Base-by-base conservation (phyloP, 306 rosid species). In the Rosa rugosa region DNA sequence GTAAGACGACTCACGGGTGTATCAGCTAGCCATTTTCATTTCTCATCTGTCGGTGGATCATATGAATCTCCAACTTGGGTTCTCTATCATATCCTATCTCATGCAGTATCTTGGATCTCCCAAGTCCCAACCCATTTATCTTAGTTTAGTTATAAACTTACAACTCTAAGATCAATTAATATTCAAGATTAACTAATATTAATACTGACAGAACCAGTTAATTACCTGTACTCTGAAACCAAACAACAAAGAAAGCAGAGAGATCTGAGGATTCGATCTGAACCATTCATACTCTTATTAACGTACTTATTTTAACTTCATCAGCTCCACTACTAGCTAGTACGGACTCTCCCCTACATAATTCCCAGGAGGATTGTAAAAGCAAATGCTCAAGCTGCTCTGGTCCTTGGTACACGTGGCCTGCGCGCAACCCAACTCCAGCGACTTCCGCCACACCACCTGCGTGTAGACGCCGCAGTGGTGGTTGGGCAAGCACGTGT, bases 381-480 rank as follows among this genome's bases (percentile, higher is more conserved):
- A 87, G 42, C 98, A 94, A 25, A 94, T 84, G 31, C 92, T 85
- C 76, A 94, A 79, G 71, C 80, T 89, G 11, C 86, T 75, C 50
- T 77, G 44, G 8, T 89, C 89, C 77, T 89, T 88, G 50, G 36
- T 81, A 74, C 98, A 94, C 3, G 81, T 50, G 0, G 93, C 93
- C 25, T 86, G 88, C 25, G 92, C 84, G 22, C 98, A 94, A 0
- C 98, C 97, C 51, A 94, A 4, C 67, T 85, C 81, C 69, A 36
- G 7, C 4, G 97, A 80, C 20, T 92, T 90, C 83, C 81, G 84
- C 97, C 98, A 94, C 74, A 94, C 98, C 3, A 94, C 92, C 72
- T 92, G 97, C 0, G 97, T 94, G 53, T 90, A 94, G 14, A 90
- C 94, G 0, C 97, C 98, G 20, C 98, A 92, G 62, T 8, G 78